Percentiles rank a stretch among this genome's conserved stretches.
Conservation (phyloP, 1,284 basidiomycete genomes). For the Rhodotorula sp. region DNA sequence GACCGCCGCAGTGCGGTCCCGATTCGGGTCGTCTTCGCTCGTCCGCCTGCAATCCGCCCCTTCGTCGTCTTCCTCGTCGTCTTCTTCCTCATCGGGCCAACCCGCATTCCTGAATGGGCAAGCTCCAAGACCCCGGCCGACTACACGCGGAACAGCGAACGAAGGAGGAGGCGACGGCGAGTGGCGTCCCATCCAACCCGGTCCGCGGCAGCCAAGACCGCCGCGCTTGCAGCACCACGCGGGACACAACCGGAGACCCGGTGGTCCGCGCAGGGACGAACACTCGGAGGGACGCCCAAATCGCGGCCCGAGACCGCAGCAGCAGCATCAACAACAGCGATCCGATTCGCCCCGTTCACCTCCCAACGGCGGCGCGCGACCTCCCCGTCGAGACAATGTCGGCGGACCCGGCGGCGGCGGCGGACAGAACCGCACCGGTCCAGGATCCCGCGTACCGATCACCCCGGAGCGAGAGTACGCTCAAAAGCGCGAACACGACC, state of each 20-base stretch:
- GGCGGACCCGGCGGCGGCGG: too few relatives aligned
- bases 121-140: not conserved
- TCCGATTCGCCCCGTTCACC: too few relatives aligned
- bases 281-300: not conserved
- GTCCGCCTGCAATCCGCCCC: too few relatives aligned
- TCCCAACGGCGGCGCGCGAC: too few relatives aligned
- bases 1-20: too few relatives aligned
- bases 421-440: not conserved
- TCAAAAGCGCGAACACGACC: conserved; percentile 24
- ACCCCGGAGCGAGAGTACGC: conserved; percentile 13
- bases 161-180: not conserved
- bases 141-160: not conserved
- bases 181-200: not conserved
- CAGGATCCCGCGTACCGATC: conserved; percentile 3
- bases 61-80: too few relatives aligned
- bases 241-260: not conserved
- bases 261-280: not conserved
- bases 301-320: too few relatives aligned
- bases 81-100: too few relatives aligned
- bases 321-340: too few relatives aligned
- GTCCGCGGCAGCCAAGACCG: not conserved
- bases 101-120: too few relatives aligned
- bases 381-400: too few relatives aligned
- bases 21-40: too few relatives aligned
- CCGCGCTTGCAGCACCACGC: not conserved